phyloP scores from a whole-genome alignment of 306 rosid genomes.

The Vigna angularis region DNA sequence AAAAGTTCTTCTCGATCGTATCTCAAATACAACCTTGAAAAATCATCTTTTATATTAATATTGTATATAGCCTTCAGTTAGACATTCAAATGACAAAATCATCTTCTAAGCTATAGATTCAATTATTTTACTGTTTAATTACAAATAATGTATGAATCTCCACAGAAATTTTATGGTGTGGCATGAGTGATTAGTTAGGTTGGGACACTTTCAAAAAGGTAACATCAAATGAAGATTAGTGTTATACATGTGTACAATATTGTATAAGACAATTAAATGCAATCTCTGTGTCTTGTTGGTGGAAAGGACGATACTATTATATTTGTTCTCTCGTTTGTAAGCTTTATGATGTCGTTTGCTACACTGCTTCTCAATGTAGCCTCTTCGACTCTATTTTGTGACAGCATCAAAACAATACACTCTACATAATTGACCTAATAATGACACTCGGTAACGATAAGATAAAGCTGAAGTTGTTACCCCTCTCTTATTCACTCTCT shows the following conservation, averaged over 20 bases:
- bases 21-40: too few species aligned
- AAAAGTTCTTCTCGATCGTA: background rate
- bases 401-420: background rate
- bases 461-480: slow-evolving; percentile 11
- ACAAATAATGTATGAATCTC: background rate
- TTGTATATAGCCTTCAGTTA: too few species aligned
- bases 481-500: background rate
- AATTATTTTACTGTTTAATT: background rate
- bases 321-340: background rate
- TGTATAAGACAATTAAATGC: background rate
- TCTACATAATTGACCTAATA: background rate
- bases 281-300: background rate
- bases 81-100: background rate
- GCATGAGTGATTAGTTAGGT: background rate
- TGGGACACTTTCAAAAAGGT: background rate
- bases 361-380: background rate
- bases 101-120: background rate
- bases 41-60: too few species aligned
- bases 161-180: background rate
- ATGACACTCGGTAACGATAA: background rate
- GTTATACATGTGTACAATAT: background rate
- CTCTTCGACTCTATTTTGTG: background rate
- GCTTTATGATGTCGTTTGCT: slow-evolving; percentile 2
- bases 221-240: background rate
- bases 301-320: background rate